Evolutionary conservation across 768 basidiomycete species (phyloP).

Genomic region (Kwoniella dendrophila): DNA sequence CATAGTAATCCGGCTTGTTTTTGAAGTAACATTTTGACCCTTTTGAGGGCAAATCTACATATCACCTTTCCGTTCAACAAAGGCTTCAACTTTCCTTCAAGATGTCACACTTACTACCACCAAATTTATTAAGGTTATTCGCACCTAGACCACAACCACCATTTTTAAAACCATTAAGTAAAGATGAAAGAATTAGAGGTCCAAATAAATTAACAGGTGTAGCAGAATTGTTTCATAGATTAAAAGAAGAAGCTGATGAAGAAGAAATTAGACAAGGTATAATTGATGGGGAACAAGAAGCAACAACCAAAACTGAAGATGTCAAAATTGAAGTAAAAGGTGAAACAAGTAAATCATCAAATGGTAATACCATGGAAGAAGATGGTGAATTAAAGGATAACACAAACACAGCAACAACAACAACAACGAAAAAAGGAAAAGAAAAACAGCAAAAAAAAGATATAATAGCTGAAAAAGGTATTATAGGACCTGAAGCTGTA

Average conservation of each 20-base stretch:
- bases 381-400: conserved; percentile 78
- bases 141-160: conserved; percentile 87
- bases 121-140: conserved; percentile 95
- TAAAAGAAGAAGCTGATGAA: conserved; percentile 75
- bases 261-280: conserved; percentile 41
- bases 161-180: conserved; percentile 81
- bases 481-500: conserved; percentile 52
- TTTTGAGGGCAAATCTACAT: not conserved
- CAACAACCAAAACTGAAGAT: conserved; percentile 22
- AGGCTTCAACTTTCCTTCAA: not conserved
- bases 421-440: conserved; percentile 8
- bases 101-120: conserved; percentile 65
- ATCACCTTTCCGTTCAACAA: not conserved
- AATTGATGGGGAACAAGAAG: no score
- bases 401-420: conserved; percentile 56
- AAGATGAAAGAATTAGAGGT: conserved; percentile 73
- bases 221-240: conserved; percentile 68
- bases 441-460: conserved; percentile 77
- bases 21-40: no score
- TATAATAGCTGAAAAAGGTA: conserved; percentile 37
- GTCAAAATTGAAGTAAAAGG: conserved; percentile 7
- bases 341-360: conserved; percentile 19
- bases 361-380: conserved; percentile 11
- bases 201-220: conserved; percentile 74
- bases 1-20: no score